These are phyloP conservation scores for Euphrasia arctica DNA, from an alignment of 305 asterid species.

Conservation along the genomic window DNA sequence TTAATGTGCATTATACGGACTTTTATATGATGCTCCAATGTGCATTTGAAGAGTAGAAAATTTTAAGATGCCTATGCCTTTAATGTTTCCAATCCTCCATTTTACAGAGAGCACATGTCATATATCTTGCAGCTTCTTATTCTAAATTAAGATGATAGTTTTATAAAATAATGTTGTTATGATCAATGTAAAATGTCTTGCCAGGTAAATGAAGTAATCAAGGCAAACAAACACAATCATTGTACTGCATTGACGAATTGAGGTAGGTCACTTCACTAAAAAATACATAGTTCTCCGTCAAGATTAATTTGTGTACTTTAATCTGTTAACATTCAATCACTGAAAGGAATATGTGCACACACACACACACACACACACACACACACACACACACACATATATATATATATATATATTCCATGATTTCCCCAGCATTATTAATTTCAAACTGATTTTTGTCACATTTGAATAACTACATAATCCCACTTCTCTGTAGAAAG, in stretches of 20 bases:
- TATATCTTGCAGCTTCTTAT: slow-evolving; percentile 14
- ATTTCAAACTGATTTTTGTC: slow-evolving; percentile 10
- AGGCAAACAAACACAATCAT: slow-evolving; percentile 75
- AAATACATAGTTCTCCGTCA: slow-evolving; percentile 3
- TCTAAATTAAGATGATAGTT: slow-evolving; percentile 8
- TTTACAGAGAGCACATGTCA: slow-evolving; percentile 13
- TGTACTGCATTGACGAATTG: slow-evolving; percentile 93
- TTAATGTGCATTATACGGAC: too few species aligned
- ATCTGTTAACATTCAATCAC: slow-evolving; percentile 1
- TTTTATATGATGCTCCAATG: too few species aligned
- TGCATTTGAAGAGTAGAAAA: slow-evolving; percentile 1
- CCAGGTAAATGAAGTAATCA: slow-evolving; percentile 90
- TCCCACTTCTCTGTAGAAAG: too few species aligned
- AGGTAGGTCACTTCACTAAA: slow-evolving; percentile 46
- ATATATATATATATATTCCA: neutral
- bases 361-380: too few species aligned
- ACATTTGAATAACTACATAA: too few species aligned
- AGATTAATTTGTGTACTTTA: slow-evolving; percentile 14
- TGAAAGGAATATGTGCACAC: neutral
- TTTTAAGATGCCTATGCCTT: neutral
- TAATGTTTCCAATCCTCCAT: slow-evolving; percentile 3
- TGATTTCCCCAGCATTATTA: slow-evolving; percentile 8
- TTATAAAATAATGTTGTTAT: slow-evolving; percentile 16
- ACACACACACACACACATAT: too few species aligned
- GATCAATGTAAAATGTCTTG: slow-evolving; percentile 29